Base-by-base conservation (phyloP, 192 early-diverging fungal species). In the Linnemannia zychae region DNA sequence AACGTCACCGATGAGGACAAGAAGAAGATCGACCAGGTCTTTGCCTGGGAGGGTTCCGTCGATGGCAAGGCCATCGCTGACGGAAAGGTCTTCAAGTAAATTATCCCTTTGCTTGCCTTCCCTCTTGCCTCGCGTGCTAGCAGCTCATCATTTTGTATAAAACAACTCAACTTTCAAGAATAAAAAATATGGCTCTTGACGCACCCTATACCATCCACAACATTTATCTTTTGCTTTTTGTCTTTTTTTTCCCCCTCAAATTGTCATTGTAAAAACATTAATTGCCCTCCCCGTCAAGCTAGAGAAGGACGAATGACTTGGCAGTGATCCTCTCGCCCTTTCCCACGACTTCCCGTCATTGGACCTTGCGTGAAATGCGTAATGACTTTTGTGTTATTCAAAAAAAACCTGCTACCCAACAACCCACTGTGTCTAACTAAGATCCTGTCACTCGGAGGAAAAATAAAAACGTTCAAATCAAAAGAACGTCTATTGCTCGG, bases 31-130 rank as follows among this genome's bases (percentile, higher is more conserved):
- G 50, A 68, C 74, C 75, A 78, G 75, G 70, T 79, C 80, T 82
- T 88, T 28, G 95, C 97, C 77, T 97, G 97, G 97, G 96, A 98
- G 72, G 96, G 95, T 67, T 80, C 89, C 74, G 76, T 93, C 77
- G 92, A 94, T 72, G 94, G 94, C 83, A 92, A 92, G 89, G 86
- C 88, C 80, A 95, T 90, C 84, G 88, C 89, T 57, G 97, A 98
- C 88, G 97, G 97, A 85, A 97, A 97, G 93, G 90, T 90, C 90
- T 96, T 92, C 92, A 97, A 95, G 88, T 95, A 96, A 83, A 83
- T 74, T 68, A 68, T 68, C 2, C 20, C 33, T 38, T 38, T 68
- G 36, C 37, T 68, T 68, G 67, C 7, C 17, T 4, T 36, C 37
- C 0, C 9, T 17, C 9, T 68, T 36, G 20, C 9, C 37, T 68